Conservation (phyloP, 768 basidiomycete species). For the Macrolepiota albuminosa region DNA sequence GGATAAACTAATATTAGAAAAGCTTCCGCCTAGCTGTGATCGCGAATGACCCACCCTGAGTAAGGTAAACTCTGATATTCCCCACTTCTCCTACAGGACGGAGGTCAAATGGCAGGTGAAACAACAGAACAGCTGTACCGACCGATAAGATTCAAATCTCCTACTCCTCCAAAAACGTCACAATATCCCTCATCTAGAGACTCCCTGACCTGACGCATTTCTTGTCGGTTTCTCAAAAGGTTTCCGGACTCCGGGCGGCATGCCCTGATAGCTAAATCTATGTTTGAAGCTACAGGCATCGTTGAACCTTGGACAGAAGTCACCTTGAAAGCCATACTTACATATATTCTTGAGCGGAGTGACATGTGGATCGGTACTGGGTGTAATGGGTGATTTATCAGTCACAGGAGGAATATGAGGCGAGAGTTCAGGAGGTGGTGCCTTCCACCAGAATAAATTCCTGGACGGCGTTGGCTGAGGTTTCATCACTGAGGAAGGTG, state of each 20-base stretch:
- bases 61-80: constrained; percentile 55
- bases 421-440: constrained; percentile 8
- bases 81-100: constrained; percentile 50
- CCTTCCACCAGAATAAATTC: constrained; percentile 10
- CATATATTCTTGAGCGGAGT: constrained; percentile 42
- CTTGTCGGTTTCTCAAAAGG: constrained; percentile 56
- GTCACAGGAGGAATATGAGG: constrained; percentile 13
- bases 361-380: constrained; percentile 17
- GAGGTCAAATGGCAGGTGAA: not conserved
- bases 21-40: not conserved
- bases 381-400: constrained; percentile 9
- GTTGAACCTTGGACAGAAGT: not conserved
- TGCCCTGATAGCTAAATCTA: constrained; percentile 66
- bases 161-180: constrained; percentile 62
- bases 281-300: constrained; percentile 47
- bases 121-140: constrained; percentile 13
- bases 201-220: constrained; percentile 71
- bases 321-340: constrained; percentile 16
- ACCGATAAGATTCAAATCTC: constrained; percentile 63
- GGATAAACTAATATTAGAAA: not conserved
- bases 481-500: not conserved
- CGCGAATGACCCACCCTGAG: constrained; percentile 43
- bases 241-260: constrained; percentile 65
- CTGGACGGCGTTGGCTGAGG: constrained; percentile 7
- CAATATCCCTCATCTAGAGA: constrained; percentile 80